Evolutionary conservation across 352 stramenopile genomes (phyloP).

Genomic region (Phytophthora kernoviae): DNA sequence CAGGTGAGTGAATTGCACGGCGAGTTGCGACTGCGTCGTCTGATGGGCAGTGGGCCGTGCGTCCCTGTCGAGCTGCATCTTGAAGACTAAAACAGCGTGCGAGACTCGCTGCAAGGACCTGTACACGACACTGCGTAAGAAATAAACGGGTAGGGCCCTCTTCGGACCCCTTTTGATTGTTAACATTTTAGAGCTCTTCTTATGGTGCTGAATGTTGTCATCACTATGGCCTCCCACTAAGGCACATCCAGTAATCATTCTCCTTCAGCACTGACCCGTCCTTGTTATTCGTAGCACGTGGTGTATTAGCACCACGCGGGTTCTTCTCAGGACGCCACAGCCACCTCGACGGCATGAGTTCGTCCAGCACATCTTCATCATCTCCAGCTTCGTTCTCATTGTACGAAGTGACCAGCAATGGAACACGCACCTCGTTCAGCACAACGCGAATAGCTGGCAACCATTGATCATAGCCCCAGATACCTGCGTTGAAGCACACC

Average conservation of each 20-base stretch:
- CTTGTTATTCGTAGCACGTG: slow-evolving; percentile 61
- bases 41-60: slow-evolving; percentile 58
- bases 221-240: slow-evolving; percentile 36
- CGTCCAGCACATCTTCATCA: slow-evolving; percentile 78
- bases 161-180: slow-evolving; percentile 15
- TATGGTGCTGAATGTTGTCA: not conserved
- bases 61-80: slow-evolving; percentile 48
- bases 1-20: slow-evolving; percentile 49
- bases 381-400: slow-evolving; percentile 82
- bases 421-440: slow-evolving; percentile 54
- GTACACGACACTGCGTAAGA: slow-evolving; percentile 12
- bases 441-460: slow-evolving; percentile 71
- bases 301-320: slow-evolving; percentile 41
- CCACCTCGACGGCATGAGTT: slow-evolving; percentile 54
- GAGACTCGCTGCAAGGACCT: not conserved
- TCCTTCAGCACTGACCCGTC: slow-evolving; percentile 66
- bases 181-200: not conserved
- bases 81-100: slow-evolving; percentile 22
- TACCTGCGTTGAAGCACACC: slow-evolving; percentile 86
- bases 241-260: slow-evolving; percentile 87
- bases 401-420: slow-evolving; percentile 85
- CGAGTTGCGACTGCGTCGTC: slow-evolving; percentile 58
- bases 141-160: slow-evolving; percentile 8
- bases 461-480: slow-evolving; percentile 91
- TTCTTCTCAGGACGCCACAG: slow-evolving; percentile 82